These are phyloP conservation scores for Kodamaea ohmeri DNA, from an alignment of 1,139 yeast species.

Conservation along the genomic window DNA sequence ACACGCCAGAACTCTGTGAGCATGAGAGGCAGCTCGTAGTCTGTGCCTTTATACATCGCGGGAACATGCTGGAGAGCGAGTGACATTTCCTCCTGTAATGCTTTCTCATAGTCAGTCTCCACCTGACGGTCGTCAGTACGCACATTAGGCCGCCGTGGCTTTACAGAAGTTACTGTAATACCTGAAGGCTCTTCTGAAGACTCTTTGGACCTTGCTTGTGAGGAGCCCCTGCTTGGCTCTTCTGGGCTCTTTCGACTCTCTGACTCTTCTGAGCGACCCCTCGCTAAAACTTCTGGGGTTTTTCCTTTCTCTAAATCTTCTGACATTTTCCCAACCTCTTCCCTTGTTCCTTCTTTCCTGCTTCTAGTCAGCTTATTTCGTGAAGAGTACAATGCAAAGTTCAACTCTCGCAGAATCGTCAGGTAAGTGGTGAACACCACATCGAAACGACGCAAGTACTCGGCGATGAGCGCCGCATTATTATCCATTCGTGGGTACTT, in stretches of 20 bases:
- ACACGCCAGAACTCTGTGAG: slow-evolving; percentile 87
- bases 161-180: too few species aligned
- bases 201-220: too few species aligned
- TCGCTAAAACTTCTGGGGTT: too few species aligned
- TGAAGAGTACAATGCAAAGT: slow-evolving; percentile 73
- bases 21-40: slow-evolving; percentile 79
- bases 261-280: too few species aligned
- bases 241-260: too few species aligned
- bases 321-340: neutral
- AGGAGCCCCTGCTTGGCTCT: too few species aligned
- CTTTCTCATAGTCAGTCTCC: slow-evolving; percentile 36
- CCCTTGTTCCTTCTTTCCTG: slow-evolving; percentile 5
- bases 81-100: slow-evolving; percentile 36
- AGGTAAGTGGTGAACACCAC: slow-evolving; percentile 80
- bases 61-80: slow-evolving; percentile 33
- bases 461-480: slow-evolving; percentile 44
- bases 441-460: slow-evolving; percentile 56
- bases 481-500: slow-evolving; percentile 43
- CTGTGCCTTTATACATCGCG: slow-evolving; percentile 29
- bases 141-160: slow-evolving; percentile 31
- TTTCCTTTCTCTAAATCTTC: too few species aligned
- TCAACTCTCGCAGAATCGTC: slow-evolving; percentile 70
- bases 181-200: too few species aligned
- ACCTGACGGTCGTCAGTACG: slow-evolving; percentile 18
- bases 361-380: slow-evolving; percentile 53